Conservation (phyloP, 495 filamentous ascomycete species). For the Penicillium angulare region DNA sequence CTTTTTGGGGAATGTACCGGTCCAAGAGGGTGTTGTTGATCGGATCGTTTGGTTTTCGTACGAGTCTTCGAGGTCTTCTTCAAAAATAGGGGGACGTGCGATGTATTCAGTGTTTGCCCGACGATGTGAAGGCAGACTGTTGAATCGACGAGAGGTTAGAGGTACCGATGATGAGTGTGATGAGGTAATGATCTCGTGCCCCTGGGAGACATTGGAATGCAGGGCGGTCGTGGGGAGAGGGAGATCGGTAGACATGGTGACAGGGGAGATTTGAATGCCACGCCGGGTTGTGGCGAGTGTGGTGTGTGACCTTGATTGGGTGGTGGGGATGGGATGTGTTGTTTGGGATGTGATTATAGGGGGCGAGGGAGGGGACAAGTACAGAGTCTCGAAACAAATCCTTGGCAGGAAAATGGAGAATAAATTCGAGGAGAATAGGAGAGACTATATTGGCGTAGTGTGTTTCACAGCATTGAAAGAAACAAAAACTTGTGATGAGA, state of each 20-base stretch:
- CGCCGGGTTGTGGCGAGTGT: constrained; percentile 29
- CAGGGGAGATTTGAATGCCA: constrained; percentile 31
- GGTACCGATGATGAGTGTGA: constrained; percentile 19
- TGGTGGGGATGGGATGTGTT: not conserved
- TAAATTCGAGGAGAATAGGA: not conserved
- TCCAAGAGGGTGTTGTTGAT: constrained; percentile 22
- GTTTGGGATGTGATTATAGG: not conserved
- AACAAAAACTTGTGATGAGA: constrained; percentile 7
- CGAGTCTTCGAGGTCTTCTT: constrained; percentile 15
- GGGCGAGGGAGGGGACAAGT: not conserved
- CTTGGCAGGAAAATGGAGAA: not conserved
- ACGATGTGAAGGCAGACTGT: constrained; percentile 34
- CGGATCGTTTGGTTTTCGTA: constrained; percentile 13
- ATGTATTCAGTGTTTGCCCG: constrained; percentile 44
- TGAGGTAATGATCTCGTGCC: constrained; percentile 26
- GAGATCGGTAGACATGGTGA: constrained; percentile 19
- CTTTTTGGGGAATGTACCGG: constrained; percentile 38
- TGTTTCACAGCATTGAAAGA: not conserved
- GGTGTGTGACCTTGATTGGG: constrained; percentile 16
- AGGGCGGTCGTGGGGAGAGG: constrained; percentile 17
- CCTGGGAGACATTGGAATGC: constrained; percentile 28
- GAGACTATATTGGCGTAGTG: not conserved
- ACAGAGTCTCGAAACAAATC: not conserved
- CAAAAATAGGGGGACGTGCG: constrained; percentile 26
- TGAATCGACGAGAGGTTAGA: constrained; percentile 11